These are phyloP conservation scores for Friedmanniomyces simplex DNA, from an alignment of 495 filamentous ascomycete species.

Conservation along the genomic window DNA sequence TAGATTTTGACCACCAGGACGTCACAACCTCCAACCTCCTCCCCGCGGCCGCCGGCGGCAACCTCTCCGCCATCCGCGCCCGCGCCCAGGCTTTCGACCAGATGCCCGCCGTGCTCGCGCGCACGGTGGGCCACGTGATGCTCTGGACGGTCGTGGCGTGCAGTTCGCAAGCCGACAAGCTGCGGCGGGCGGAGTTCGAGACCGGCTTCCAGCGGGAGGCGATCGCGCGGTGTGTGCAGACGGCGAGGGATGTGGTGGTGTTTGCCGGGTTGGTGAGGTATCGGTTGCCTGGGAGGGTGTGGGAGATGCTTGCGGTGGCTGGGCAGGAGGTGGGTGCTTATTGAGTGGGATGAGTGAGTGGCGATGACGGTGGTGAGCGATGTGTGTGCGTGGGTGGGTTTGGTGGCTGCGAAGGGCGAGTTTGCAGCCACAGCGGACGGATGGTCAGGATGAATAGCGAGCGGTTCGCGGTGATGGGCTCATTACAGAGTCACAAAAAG, in stretches of 20 bases:
- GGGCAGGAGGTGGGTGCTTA: conserved; percentile 58
- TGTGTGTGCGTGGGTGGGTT: not conserved
- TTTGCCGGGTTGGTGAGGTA: conserved; percentile 93
- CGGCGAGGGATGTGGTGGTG: conserved; percentile 78
- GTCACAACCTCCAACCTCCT: conserved; percentile 66
- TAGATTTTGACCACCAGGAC: conserved; percentile 50
- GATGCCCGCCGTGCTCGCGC: conserved; percentile 63
- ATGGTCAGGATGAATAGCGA: not conserved
- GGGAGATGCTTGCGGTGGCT: conserved; percentile 69
- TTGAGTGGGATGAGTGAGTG: conserved; percentile 19
- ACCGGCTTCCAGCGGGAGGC: conserved; percentile 59
- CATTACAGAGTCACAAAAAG: not conserved
- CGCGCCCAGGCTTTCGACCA: conserved; percentile 65
- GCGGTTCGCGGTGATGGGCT: not conserved
- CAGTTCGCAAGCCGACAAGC: conserved; percentile 56
- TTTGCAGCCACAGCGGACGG: not conserved
- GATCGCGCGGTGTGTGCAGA: conserved; percentile 58
- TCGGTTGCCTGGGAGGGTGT: conserved; percentile 62
- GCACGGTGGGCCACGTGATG: conserved; percentile 77
- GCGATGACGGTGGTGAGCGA: not conserved
- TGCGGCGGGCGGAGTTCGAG: conserved; percentile 56
- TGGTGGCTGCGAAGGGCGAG: not conserved
- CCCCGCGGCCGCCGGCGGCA: conserved; percentile 58
- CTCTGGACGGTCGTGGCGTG: conserved; percentile 89
- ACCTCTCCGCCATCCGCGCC: conserved; percentile 60